Evolutionary conservation across 768 basidiomycete genomes (phyloP).

Genomic region (Podaxis mareebaensis): DNA sequence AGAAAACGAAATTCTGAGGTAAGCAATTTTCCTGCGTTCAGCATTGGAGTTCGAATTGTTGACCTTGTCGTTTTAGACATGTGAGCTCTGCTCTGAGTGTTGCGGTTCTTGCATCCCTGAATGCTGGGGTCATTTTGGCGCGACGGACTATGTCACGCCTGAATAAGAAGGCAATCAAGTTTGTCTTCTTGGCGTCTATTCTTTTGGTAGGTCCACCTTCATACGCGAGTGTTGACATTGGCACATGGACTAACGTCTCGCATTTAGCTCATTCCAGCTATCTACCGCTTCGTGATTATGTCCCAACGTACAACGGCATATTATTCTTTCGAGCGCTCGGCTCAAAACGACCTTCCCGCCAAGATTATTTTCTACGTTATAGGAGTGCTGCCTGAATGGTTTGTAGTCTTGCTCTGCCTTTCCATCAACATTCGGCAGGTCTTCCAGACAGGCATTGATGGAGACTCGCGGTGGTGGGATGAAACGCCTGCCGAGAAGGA

Average conservation of each 20-base stretch:
- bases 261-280: slow-evolving; percentile 24
- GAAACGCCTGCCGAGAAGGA: slow-evolving; percentile 25
- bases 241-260: background rate
- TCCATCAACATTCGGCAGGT: slow-evolving; percentile 27
- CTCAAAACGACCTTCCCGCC: slow-evolving; percentile 26
- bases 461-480: slow-evolving; percentile 24
- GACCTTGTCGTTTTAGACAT: slow-evolving; percentile 22
- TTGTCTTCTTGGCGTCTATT: background rate
- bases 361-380: slow-evolving; percentile 35
- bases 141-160: slow-evolving; percentile 22
- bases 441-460: slow-evolving; percentile 29
- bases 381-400: slow-evolving; percentile 35
- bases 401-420: slow-evolving; percentile 23
- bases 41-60: background rate
- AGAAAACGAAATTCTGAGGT: slow-evolving; percentile 24
- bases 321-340: slow-evolving; percentile 23
- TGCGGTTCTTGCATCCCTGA: slow-evolving; percentile 22
- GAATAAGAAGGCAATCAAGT: slow-evolving; percentile 18
- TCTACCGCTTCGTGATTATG: slow-evolving; percentile 36
- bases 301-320: slow-evolving; percentile 26
- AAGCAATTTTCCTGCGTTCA: background rate
- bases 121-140: slow-evolving; percentile 24
- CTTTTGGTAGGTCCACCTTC: slow-evolving; percentile 3
- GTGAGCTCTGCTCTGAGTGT: slow-evolving; percentile 29
- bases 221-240: background rate